Percentiles rank a stretch among this genome's conserved stretches.
Conservation (phyloP, 495 filamentous ascomycete genomes). For the Daldinia vernicosa region DNA sequence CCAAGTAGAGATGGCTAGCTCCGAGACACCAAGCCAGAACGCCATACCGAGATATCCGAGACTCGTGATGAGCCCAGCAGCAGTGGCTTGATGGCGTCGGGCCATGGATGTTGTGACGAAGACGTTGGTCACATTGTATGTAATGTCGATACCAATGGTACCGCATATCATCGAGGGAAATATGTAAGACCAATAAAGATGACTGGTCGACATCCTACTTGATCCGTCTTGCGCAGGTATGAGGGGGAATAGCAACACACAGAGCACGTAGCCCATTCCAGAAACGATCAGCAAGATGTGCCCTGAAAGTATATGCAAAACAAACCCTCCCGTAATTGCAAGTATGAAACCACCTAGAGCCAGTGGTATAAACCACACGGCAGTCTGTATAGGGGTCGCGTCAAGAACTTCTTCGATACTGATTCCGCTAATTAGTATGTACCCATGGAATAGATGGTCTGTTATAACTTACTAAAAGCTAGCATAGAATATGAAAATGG, state of each 20-base stretch:
- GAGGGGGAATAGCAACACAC: constrained; percentile 75
- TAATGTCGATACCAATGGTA: constrained; percentile 85
- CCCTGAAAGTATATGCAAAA: constrained; percentile 79
- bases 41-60: constrained; percentile 82
- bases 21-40: constrained; percentile 78
- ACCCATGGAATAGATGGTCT: background rate
- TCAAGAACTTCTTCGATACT: constrained; percentile 75
- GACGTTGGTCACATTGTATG: constrained; percentile 83
- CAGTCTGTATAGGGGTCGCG: constrained; percentile 71
- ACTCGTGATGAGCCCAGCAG: constrained; percentile 68
- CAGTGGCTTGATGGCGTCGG: constrained; percentile 74
- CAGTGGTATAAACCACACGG: constrained; percentile 83
- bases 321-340: constrained; percentile 73
- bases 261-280: constrained; percentile 69
- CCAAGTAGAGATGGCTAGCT: constrained; percentile 68
- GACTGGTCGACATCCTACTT: constrained; percentile 62
- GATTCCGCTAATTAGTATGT: constrained; percentile 11
- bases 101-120: constrained; percentile 84
- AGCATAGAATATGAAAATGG: constrained; percentile 79
- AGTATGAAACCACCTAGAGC: constrained; percentile 78
- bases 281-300: constrained; percentile 75
- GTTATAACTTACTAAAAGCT: constrained; percentile 73
- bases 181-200: constrained; percentile 66
- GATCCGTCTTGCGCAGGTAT: constrained; percentile 63
- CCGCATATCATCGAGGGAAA: constrained; percentile 85